Base-by-base conservation (phyloP, 257 asterid genomes). In the Salvia miltiorrhiza region DNA sequence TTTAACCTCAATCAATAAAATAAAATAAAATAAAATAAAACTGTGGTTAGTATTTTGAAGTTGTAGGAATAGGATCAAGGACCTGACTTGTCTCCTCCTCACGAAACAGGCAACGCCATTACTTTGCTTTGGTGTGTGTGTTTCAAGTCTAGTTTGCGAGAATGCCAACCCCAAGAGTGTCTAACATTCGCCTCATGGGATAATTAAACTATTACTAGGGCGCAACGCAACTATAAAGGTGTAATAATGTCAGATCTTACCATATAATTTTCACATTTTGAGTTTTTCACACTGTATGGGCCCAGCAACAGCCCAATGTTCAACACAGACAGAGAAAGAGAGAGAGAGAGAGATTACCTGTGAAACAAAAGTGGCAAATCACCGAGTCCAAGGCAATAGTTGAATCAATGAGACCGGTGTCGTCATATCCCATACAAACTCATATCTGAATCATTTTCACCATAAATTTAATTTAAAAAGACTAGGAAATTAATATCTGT, bases 21-120 rank as follows among this genome's bases (percentile, higher is more conserved):
- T n/a, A n/a, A n/a, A n/a, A n/a, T n/a, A n/a, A n/a, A n/a, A n/a
- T n/a, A n/a, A n/a, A n/a, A 4, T 33, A 7, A 2, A 33, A 1
- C 1, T 35, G 40, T 6, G 10, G 40, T 7, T 35, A 7, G 43
- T 37, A 37, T 9, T 9, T 37, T 8, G 9, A 37, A 37, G 9
- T 9, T 45, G 17, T 45, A 45, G 3, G 53, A 0, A 7, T 3
- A 9, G 60, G 17, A 24, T 54, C 20, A 54, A 24, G 9, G 59
- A 71, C 77, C 84, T 61, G 84, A 71, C 78, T n/a, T 12, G 5
- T 1, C 16, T 41, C n/a, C 16, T 47, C 26, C 81, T 76, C 86
- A 81, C 83, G 76, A 64, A 72, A 72, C 74, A 39, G 73, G 81
- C 94, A 72, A 39, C 87, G 74, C 73, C 20, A 72, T 64, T 88